Base-by-base conservation (phyloP, 306 rosid genomes). In the Trichosanthes truncata region DNA sequence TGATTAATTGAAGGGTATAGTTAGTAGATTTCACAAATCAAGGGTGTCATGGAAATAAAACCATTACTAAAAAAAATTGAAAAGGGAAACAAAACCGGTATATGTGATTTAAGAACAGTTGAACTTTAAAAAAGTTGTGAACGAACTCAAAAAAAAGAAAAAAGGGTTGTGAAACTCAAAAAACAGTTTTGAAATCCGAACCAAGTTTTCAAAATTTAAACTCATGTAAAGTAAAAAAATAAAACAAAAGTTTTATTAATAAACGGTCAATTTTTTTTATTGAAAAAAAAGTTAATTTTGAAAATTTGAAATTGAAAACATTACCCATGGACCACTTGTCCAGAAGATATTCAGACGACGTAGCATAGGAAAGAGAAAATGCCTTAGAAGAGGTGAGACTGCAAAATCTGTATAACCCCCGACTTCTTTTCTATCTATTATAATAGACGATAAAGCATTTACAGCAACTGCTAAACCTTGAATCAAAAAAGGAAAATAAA, bases 391-490 rank as follows among this genome's bases (percentile, higher is more conserved):
- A 29, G 38, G 40, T 5, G 7, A 63, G 8, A 63, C 12, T 12
- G 38, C 38, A 63, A 31, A 63, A 63, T 63, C 21, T 2, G 5
- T 15, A 17, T 17, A 5, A 63, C 3, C 71, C 71, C 71, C 11
- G 33, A 33, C 41, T 31, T 2, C 25, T 15, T 33, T 63, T 68
- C 53, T 40, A 41, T 41, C 52, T 41, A 66, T 20, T 21, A 45
- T 41, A n/a, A 43, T 23, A 62, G 21, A 41, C 56, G 60, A 81
- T 41, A 63, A 40, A 43, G 18, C 38, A 82, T 87, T 41, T 82
- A 87, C 86, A 84, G 14, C 84, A 33, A 71, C 65, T 15, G 40
- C 67, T 1, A 84, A n/a, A 84, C 83, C 81, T 86, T 81, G 88
- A 79, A 81, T 87, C 82, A 85, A 83, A 85, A 65, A 29, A 74